Evolutionary conservation across 164 flowering plant species (phyloP).

Genomic region (Berberis vulgaris): DNA sequence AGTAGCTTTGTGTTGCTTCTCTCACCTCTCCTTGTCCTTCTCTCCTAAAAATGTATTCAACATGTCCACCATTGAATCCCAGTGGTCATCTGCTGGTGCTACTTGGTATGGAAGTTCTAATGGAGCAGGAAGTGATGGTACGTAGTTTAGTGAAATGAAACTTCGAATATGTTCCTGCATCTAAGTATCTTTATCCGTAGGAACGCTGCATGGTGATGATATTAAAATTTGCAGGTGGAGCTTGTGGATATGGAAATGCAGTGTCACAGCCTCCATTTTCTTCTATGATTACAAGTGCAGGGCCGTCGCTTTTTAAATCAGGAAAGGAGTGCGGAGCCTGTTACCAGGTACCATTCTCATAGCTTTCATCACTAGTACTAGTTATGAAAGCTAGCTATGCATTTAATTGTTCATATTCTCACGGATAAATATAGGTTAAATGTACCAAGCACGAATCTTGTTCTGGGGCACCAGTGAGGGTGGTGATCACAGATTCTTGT

Average conservation of each 20-base stretch:
- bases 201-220: too few species aligned
- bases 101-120: conserved; percentile 51
- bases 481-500: conserved; percentile 51
- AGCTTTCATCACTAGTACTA: too few species aligned
- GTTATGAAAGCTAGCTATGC: not conserved
- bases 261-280: conserved; percentile 40
- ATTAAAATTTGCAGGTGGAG: conserved; percentile 35
- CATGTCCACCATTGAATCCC: conserved; percentile 8
- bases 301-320: conserved; percentile 32
- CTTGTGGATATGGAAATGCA: conserved; percentile 47
- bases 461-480: conserved; percentile 44
- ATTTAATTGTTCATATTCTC: not conserved
- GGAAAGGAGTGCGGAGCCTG: conserved; percentile 66
- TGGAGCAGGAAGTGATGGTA: conserved; percentile 50
- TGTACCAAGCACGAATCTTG: conserved; percentile 38
- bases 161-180: too few species aligned
- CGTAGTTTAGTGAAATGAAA: not conserved
- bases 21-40: conserved; percentile 12
- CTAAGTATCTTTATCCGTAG: too few species aligned
- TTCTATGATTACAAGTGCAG: conserved; percentile 39
- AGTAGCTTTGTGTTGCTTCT: conserved; percentile 7
- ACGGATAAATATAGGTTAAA: conserved; percentile 28
- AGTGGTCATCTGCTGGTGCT: conserved; percentile 43
- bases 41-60: conserved; percentile 10
- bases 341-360: conserved; percentile 29